A percentile compares a stretch with the other conserved stretches of the same genome.
Evolutionary conservation across 2,329 filamentous ascomycete genomes (phyloP).

Genomic region (Arthrobotrys sphaeroides): DNA sequence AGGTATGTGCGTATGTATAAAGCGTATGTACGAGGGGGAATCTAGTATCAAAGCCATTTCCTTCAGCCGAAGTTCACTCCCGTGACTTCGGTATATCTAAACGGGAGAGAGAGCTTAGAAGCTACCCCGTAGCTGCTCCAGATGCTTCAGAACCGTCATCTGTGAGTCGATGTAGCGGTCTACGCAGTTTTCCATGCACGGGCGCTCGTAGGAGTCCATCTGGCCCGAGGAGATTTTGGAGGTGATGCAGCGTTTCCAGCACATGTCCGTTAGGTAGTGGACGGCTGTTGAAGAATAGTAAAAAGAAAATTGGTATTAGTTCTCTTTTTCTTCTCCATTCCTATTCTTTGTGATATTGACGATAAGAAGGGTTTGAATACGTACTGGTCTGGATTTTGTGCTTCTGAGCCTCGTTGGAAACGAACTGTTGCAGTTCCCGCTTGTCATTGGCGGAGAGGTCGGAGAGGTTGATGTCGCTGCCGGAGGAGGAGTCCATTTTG

Average conservation of each 20-base stretch:
- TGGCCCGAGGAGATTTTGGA: constrained; percentile 73
- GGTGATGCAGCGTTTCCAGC: constrained; percentile 94
- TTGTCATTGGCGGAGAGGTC: constrained; percentile 84
- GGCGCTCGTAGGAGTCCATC: constrained; percentile 80
- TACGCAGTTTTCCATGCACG: constrained; percentile 90
- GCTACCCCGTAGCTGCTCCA: constrained; percentile 71
- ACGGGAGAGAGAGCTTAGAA: constrained; percentile 40
- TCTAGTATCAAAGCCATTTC: too few species aligned
- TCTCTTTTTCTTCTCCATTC: constrained; percentile 61
- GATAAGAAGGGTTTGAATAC: constrained; percentile 58
- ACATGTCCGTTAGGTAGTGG: constrained; percentile 76
- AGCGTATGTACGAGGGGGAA: too few species aligned
- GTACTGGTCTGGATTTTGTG: constrained; percentile 68
- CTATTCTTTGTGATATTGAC: neutral
- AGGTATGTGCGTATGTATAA: too few species aligned
- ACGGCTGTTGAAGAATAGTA: constrained; percentile 65
- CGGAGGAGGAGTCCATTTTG: constrained; percentile 58
- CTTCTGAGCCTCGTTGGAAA: constrained; percentile 85
- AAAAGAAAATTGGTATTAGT: neutral
- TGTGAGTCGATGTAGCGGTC: constrained; percentile 93
- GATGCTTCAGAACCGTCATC: constrained; percentile 81
- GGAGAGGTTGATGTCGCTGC: constrained; percentile 69
- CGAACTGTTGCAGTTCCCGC: constrained; percentile 85
- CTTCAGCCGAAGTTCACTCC: too few species aligned
- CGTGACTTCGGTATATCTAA: too few species aligned